These are phyloP conservation scores for Leishmania lainsoni DNA, from an alignment of 208 protist species.

Conservation along the genomic window DNA sequence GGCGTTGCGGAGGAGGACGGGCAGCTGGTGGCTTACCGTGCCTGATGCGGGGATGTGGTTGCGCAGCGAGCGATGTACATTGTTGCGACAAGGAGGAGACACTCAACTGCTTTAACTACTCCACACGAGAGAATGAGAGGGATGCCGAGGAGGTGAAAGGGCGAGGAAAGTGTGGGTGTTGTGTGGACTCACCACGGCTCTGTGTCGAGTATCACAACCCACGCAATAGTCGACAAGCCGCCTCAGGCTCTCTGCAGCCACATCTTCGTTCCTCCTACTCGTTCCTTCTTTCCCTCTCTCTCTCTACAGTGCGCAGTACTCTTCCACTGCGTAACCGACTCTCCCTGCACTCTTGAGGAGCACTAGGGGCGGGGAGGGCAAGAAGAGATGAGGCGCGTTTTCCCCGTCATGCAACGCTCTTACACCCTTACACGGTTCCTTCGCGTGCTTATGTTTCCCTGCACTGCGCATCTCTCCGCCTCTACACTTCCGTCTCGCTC, in stretches of 20 bases:
- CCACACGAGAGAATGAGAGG: not conserved
- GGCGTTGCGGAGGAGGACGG: constrained; percentile 37
- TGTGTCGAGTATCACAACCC: not conserved
- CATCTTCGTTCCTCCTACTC: not conserved
- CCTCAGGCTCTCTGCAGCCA: not conserved
- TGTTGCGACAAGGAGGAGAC: not conserved
- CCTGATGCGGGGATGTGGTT: not conserved
- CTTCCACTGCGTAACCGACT: not conserved
- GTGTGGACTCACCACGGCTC: not conserved
- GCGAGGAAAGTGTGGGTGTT: not conserved
- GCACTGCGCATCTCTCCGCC: not conserved
- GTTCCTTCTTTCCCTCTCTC: not conserved
- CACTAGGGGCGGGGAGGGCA: not conserved
- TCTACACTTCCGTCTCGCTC: not conserved
- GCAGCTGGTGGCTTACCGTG: constrained; percentile 24
- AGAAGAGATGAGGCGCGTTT: not conserved
- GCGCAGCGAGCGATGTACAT: not conserved
- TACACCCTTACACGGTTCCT: not conserved
- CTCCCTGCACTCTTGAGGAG: not conserved
- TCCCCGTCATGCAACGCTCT: not conserved
- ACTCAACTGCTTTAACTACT: not conserved
- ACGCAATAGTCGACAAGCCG: not conserved
- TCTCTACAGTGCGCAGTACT: not conserved
- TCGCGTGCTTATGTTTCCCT: not conserved
- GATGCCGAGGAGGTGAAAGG: not conserved